phyloP scores from a whole-genome alignment of 2,329 filamentous ascomycete species.

The Falciphora oryzae region DNA sequence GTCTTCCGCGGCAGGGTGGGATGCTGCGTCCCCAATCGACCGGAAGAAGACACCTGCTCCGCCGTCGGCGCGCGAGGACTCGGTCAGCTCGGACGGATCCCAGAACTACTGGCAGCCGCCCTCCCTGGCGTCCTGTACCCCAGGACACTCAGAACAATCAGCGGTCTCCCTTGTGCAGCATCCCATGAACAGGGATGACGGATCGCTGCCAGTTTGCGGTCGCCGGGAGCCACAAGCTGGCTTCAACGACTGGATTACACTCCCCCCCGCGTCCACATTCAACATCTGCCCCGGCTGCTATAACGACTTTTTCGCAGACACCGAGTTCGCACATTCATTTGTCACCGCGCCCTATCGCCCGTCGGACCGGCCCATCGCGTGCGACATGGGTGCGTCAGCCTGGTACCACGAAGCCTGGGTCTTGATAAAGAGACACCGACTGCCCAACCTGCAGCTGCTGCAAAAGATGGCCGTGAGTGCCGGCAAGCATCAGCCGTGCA shows the following conservation, averaged over 20 bases:
- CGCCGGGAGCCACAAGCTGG: constrained; percentile 56
- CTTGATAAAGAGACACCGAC: constrained; percentile 65
- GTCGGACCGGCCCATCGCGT: constrained; percentile 54
- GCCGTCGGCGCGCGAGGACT: constrained; percentile 19
- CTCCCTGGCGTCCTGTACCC: neutral
- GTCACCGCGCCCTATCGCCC: constrained; percentile 53
- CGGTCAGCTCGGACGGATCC: constrained; percentile 10
- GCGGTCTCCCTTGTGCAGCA: constrained; percentile 46
- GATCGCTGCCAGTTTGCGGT: constrained; percentile 58
- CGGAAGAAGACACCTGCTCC: constrained; percentile 19
- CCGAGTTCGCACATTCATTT: constrained; percentile 64
- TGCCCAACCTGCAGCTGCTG: constrained; percentile 62
- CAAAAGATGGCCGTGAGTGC: constrained; percentile 61
- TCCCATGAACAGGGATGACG: constrained; percentile 44
- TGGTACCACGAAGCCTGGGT: constrained; percentile 86
- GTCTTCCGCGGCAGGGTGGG: constrained; percentile 7
- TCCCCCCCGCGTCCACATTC: constrained; percentile 64
- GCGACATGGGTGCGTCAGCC: constrained; percentile 69
- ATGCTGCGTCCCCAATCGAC: constrained; percentile 14
- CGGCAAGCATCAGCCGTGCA: constrained; percentile 52
- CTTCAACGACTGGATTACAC: constrained; percentile 73
- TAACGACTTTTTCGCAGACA: constrained; percentile 59
- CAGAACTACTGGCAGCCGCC: constrained; percentile 36
- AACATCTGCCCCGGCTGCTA: constrained; percentile 82
- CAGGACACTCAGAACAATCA: constrained; percentile 22